phyloP scores from a whole-genome alignment of 2,329 filamentous ascomycete genomes.

The Trichocomaceae sp. region DNA sequence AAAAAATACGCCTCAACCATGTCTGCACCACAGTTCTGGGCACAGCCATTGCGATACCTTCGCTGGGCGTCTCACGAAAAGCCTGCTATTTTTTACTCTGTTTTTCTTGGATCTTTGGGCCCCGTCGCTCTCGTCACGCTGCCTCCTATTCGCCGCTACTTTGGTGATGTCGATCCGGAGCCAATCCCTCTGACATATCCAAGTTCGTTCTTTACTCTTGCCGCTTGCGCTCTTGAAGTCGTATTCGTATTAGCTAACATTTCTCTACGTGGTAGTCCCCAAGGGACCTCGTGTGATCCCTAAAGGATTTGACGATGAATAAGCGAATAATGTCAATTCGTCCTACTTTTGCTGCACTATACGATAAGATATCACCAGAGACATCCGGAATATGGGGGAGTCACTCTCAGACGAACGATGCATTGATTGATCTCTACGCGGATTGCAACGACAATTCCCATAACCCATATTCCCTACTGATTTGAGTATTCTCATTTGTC shows the following conservation, averaged over 20 bases:
- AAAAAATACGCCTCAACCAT: constrained; percentile 23
- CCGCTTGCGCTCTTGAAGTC: background rate
- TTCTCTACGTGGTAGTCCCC: constrained; percentile 31
- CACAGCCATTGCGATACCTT: constrained; percentile 72
- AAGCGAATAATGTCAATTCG: background rate
- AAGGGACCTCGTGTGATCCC: constrained; percentile 41
- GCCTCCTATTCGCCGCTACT: constrained; percentile 62
- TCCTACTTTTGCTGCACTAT: background rate
- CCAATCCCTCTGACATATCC: constrained; percentile 87
- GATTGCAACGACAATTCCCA: background rate
- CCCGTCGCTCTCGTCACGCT: constrained; percentile 64
- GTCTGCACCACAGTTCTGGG: constrained; percentile 72
- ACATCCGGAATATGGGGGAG: background rate
- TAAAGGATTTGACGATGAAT: constrained; percentile 42
- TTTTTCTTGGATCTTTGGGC: constrained; percentile 65
- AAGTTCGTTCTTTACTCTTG: constrained; percentile 68
- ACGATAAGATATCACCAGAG: background rate
- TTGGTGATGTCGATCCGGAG: constrained; percentile 68
- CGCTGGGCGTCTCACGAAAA: constrained; percentile 83
- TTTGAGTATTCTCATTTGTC: background rate
- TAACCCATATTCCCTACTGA: background rate
- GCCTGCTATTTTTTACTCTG: constrained; percentile 85
- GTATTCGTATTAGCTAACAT: constrained; percentile 1
- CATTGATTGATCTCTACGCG: background rate
- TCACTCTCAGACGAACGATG: background rate